These are phyloP conservation scores for Colletotrichum karsti DNA, from an alignment of 2,329 filamentous ascomycete genomes.

Conservation along the genomic window DNA sequence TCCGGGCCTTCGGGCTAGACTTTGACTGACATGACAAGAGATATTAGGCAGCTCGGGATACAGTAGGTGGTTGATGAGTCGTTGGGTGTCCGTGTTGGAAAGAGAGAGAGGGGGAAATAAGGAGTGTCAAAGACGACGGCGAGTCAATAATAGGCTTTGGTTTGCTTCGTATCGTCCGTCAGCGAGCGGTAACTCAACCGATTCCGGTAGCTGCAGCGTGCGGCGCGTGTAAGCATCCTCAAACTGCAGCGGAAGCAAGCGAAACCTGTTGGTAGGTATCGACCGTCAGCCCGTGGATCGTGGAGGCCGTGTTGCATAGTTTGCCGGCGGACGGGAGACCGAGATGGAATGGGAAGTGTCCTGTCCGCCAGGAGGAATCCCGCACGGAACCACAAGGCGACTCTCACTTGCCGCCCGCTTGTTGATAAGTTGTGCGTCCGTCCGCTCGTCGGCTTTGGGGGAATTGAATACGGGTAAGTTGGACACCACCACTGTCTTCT, in stretches of 20 bases:
- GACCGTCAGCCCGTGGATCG: neutral
- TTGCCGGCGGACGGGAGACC: neutral
- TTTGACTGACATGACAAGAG: constrained; percentile 15
- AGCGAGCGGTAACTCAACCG: constrained; percentile 4
- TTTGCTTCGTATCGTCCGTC: neutral
- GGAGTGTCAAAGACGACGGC: constrained; percentile 10
- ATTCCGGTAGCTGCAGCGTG: constrained; percentile 20
- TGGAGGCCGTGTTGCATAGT: constrained; percentile 10
- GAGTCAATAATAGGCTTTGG: constrained; percentile 19
- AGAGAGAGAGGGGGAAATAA: neutral
- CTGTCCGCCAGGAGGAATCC: neutral
- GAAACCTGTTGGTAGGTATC: constrained; percentile 1
- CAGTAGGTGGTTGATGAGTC: neutral
- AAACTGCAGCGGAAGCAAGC: constrained; percentile 12
- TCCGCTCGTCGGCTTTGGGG: neutral
- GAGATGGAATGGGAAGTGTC: neutral
- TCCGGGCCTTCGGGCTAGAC: too few species aligned
- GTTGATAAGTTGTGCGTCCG: too few species aligned
- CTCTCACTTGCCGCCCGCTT: neutral
- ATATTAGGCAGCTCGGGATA: neutral
- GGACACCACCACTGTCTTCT: too few species aligned
- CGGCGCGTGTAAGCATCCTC: neutral
- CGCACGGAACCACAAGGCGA: neutral
- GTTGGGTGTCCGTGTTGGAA: neutral
- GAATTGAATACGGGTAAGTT: neutral